These are phyloP conservation scores for Nicotiana paniculata DNA, from an alignment of 257 asterid species.

Conservation along the genomic window DNA sequence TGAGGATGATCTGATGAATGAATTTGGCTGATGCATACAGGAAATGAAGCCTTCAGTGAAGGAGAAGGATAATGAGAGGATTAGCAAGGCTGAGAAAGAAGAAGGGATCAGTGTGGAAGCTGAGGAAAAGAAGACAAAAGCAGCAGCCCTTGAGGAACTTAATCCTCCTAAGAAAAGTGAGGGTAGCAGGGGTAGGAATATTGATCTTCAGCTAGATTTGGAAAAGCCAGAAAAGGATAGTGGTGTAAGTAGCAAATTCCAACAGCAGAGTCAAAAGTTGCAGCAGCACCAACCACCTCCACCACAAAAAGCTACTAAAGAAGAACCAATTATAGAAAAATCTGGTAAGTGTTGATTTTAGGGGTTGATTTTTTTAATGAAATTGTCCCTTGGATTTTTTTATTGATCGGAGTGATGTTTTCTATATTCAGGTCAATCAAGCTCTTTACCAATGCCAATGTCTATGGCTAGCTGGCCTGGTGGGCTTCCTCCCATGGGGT, in stretches of 20 bases:
- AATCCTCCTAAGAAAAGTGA: conserved; percentile 32
- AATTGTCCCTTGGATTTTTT: neutral
- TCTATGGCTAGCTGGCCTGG: conserved; percentile 87
- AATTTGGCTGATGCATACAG: conserved; percentile 25
- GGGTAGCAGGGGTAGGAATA: conserved; percentile 35
- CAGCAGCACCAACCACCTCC: conserved; percentile 24
- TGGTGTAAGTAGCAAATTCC: conserved; percentile 27
- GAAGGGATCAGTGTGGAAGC: conserved; percentile 19
- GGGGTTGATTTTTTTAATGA: neutral
- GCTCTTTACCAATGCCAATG: conserved; percentile 60
- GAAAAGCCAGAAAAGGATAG: conserved; percentile 53
- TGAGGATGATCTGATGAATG: neutral
- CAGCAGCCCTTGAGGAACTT: conserved; percentile 21
- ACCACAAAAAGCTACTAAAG: conserved; percentile 33
- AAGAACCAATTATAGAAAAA: conserved; percentile 50
- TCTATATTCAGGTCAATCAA: conserved; percentile 40
- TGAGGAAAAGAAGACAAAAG: conserved; percentile 37
- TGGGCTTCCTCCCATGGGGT: conserved; percentile 95
- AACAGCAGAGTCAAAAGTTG: conserved; percentile 28
- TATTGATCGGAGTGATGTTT: neutral
- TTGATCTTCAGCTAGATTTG: conserved; percentile 62
- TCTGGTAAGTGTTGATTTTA: conserved; percentile 34
- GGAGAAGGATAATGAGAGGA: conserved; percentile 31
- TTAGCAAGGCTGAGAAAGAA: conserved; percentile 25
- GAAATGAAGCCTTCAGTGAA: conserved; percentile 24